Evolutionary conservation across 2,329 filamentous ascomycete species (phyloP).

Genomic region (Aspergillus brasiliensis): DNA sequence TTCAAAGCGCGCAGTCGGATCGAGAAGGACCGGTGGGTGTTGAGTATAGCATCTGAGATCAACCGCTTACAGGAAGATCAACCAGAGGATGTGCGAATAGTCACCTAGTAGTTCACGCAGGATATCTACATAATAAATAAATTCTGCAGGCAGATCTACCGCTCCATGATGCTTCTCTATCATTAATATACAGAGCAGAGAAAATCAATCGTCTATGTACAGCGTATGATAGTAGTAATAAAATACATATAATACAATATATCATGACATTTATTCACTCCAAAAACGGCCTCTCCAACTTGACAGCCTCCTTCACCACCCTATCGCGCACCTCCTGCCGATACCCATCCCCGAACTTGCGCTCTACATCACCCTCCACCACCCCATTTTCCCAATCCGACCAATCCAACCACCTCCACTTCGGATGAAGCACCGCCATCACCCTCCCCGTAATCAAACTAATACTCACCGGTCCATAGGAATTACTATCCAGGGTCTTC

Average conservation of each 20-base stretch:
- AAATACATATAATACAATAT: background rate
- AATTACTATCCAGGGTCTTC: slow-evolving; percentile 80
- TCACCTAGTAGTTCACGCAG: background rate
- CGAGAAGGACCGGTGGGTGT: slow-evolving; percentile 69
- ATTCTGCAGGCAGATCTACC: slow-evolving; percentile 1
- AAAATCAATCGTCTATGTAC: slow-evolving; percentile 1
- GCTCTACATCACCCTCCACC: slow-evolving; percentile 25
- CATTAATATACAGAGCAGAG: background rate
- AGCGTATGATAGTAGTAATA: slow-evolving; percentile 6
- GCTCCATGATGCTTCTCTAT: background rate
- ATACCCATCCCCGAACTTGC: slow-evolving; percentile 32
- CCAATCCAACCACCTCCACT: slow-evolving; percentile 40
- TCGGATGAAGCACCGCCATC: slow-evolving; percentile 70
- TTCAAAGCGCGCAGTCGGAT: slow-evolving; percentile 66
- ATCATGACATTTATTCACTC: slow-evolving; percentile 13
- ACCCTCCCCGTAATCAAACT: slow-evolving; percentile 75
- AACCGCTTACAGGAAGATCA: slow-evolving; percentile 55
- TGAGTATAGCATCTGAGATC: slow-evolving; percentile 67
- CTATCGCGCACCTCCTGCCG: slow-evolving; percentile 37
- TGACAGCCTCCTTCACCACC: slow-evolving; percentile 40
- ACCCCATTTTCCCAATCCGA: slow-evolving; percentile 39
- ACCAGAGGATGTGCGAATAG: slow-evolving; percentile 54
- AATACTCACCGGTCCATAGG: slow-evolving; percentile 80
- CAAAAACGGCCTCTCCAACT: slow-evolving; percentile 35
- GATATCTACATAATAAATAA: background rate